Percentiles rank a stretch among this genome's conserved stretches.
Conservation (phyloP, 805 yeast genomes). For the Lipomyces oligophaga region DNA sequence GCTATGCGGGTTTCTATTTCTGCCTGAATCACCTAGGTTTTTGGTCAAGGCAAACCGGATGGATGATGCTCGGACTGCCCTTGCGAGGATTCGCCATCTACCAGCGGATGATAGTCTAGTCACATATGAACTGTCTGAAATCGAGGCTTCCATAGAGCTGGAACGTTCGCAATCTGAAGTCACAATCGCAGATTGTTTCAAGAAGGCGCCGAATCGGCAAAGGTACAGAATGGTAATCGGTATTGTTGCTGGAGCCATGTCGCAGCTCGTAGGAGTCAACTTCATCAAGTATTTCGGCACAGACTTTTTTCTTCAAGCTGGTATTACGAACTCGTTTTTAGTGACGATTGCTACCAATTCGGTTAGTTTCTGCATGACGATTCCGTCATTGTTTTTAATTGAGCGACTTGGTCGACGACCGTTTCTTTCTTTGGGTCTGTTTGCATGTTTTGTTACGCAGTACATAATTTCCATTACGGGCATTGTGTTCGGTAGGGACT, state of each 20-base stretch:
- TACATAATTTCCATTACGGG: slow-evolving; percentile 68
- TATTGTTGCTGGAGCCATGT: slow-evolving; percentile 67
- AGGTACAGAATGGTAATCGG: slow-evolving; percentile 54
- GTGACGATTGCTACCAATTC: slow-evolving; percentile 76
- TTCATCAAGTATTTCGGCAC: slow-evolving; percentile 89
- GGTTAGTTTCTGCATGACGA: slow-evolving; percentile 72
- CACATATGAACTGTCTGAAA: slow-evolving; percentile 47
- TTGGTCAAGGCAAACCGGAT: slow-evolving; percentile 54
- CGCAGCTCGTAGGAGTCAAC: slow-evolving; percentile 87
- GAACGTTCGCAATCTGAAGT: slow-evolving; percentile 36
- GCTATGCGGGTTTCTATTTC: slow-evolving; percentile 53
- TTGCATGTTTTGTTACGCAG: slow-evolving; percentile 64
- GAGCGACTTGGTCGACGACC: slow-evolving; percentile 78
- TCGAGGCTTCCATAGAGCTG: slow-evolving; percentile 47
- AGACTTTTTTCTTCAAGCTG: slow-evolving; percentile 71
- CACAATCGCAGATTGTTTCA: slow-evolving; percentile 27
- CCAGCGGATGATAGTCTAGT: slow-evolving; percentile 46
- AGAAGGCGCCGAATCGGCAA: slow-evolving; percentile 32
- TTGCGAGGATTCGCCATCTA: slow-evolving; percentile 46
- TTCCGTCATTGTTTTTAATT: slow-evolving; percentile 77
- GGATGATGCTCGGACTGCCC: slow-evolving; percentile 53
- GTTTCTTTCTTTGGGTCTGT: slow-evolving; percentile 66
- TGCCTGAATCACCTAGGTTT: slow-evolving; percentile 78
- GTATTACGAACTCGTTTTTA: slow-evolving; percentile 56
- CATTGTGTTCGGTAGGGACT: slow-evolving; percentile 39